Percentiles rank a stretch among this genome's conserved stretches.
phyloP scores from a whole-genome alignment of 2,329 filamentous ascomycete genomes.

The Coniochaeta sp. region DNA sequence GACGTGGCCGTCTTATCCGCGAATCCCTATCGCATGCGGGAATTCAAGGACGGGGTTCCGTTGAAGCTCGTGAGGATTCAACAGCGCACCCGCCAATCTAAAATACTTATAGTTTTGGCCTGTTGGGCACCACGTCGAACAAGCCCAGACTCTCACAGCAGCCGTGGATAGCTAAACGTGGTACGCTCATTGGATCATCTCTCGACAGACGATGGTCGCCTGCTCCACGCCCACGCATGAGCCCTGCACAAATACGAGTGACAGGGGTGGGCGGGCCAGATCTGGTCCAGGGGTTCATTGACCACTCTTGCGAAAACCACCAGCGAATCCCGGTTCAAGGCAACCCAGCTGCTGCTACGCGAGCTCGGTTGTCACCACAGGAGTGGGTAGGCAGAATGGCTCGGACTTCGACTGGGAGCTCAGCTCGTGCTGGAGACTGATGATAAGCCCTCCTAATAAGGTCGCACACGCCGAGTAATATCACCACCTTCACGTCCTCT shows the following conservation, averaged over 20 bases:
- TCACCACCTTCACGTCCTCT: neutral
- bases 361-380: neutral
- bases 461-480: neutral
- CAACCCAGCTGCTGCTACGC: neutral
- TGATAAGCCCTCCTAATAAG: too few relatives aligned
- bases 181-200: neutral
- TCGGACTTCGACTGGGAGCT: neutral
- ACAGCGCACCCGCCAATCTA: neutral
- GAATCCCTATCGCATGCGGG: neutral
- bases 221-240: conserved; percentile 2
- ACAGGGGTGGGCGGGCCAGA: conserved; percentile 4
- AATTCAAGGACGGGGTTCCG: neutral
- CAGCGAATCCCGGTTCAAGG: neutral
- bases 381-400: neutral
- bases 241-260: conserved; percentile 6
- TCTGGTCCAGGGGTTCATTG: neutral
- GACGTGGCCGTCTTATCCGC: neutral
- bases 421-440: neutral
- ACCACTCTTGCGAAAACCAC: neutral
- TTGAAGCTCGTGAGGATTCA: neutral
- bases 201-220: neutral
- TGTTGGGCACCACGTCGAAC: neutral
- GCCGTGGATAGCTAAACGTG: neutral
- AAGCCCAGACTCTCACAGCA: neutral
- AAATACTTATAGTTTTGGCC: neutral